Conservation (phyloP, 768 basidiomycete species). For the Boletus barrowsii region DNA sequence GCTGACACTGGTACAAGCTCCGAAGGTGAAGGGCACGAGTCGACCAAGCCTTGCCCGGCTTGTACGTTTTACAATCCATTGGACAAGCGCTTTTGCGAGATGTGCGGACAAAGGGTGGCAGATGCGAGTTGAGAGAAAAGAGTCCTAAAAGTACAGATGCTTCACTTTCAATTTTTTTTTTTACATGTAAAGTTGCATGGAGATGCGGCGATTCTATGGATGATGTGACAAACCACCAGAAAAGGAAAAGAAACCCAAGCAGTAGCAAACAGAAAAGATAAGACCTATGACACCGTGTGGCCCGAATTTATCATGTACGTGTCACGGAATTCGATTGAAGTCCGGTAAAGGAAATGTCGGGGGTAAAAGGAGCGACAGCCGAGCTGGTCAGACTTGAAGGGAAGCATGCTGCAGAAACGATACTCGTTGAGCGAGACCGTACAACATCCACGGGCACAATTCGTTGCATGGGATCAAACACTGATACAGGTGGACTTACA, state of each 20-base stretch:
- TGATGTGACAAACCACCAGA: conserved; percentile 28
- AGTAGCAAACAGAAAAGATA: conserved; percentile 16
- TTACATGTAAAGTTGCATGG: conserved; percentile 16
- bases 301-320: not conserved
- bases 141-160: conserved; percentile 34
- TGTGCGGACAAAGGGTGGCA: conserved; percentile 44
- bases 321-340: conserved; percentile 25
- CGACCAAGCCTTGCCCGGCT: conserved; percentile 43
- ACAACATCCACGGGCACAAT: conserved; percentile 27
- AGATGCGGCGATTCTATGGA: conserved; percentile 29
- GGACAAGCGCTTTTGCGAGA: conserved; percentile 41
- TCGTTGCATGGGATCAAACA: conserved; percentile 26
- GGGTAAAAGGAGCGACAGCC: conserved; percentile 22
- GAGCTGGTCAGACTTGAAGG: conserved; percentile 18
- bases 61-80: conserved; percentile 60
- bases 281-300: conserved; percentile 26
- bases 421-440: conserved; percentile 37
- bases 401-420: conserved; percentile 25
- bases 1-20: conserved; percentile 34
- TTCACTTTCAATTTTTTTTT: conserved; percentile 25
- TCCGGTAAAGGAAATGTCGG: conserved; percentile 27
- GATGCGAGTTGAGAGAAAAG: conserved; percentile 12
- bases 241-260: conserved; percentile 20
- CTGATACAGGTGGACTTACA: conserved; percentile 23
- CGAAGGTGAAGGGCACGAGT: conserved; percentile 29